Evolutionary conservation across 345 rosid species (phyloP), one percentile per base, ranked within the genome.

Genomic region (Syzygium jambos): DNA sequence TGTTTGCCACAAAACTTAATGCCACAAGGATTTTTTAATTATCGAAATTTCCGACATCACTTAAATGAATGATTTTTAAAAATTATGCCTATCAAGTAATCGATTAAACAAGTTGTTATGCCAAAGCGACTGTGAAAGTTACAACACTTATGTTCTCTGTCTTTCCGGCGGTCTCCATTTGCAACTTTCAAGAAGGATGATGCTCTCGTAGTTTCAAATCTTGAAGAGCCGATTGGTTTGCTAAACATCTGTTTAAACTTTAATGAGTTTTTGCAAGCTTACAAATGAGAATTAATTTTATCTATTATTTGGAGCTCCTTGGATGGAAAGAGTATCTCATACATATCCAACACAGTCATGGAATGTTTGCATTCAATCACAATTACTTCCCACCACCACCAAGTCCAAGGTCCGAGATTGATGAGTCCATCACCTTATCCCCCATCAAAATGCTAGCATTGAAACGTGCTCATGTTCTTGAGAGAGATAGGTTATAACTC

Each of bases 341-440:
- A 38, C n/a, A n/a, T n/a, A n/a, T n/a, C 41, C 41, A 38, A 14
- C 0, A n/a, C 0, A 1, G 4, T 12, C 4, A 7, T 2, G 5
- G 2, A 12, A 61, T n/a, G 34, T 1, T 61, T 3, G 4, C 6
- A 61, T 61, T n/a, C 9, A 61, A 2, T 61, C 68, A 12, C 6
- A n/a, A 61, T 61, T 27, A 61, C 34, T 13, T 38, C 13, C 17
- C 68, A 5, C 7, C 34, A n/a, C 5, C 1, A 12, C 41, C 34
- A 61, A 61, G 4, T 27, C 3, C 3, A 61, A n/a, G 2, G 9
- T 61, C 16, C 3, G 19, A n/a, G 16, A 61, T 13, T n/a, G 38
- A 61, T 0, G 9, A n/a, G 2, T 61, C 9, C 1, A 0, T n/a
- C 9, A n/a, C 0, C 15, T 2, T n/a, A 27, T 27, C 68, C 8